A percentile compares a stretch with the other conserved stretches of the same genome.
Conservation (phyloP, 176 grass and related monocot species). For the Tillandsia fasciculata region DNA sequence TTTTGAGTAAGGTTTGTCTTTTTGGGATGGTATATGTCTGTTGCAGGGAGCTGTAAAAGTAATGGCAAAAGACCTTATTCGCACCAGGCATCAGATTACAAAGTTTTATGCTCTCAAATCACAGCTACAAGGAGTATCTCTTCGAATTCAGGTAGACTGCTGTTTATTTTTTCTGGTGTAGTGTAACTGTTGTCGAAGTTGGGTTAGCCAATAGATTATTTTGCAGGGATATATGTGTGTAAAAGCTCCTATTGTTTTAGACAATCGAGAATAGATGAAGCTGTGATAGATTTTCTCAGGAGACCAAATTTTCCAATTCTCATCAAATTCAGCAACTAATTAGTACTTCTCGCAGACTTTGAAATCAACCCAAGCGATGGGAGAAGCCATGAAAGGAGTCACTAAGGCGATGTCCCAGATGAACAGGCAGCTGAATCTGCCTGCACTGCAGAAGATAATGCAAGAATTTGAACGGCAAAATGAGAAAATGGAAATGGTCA, state of each 20-base stretch:
- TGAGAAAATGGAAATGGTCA: constrained; percentile 66
- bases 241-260: no score
- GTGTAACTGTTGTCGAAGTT: no score
- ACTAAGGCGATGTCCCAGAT: constrained; percentile 71
- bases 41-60: constrained; percentile 77
- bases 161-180: neutral
- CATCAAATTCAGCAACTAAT: neutral
- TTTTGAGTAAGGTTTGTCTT: no score
- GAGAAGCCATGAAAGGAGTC: constrained; percentile 82
- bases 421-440: constrained; percentile 73
- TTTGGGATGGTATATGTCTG: neutral
- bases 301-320: neutral
- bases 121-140: constrained; percentile 83
- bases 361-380: constrained; percentile 85
- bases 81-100: constrained; percentile 78
- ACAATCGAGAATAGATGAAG: no score
- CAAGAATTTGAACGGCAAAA: constrained; percentile 70
- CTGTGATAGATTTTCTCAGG: no score
- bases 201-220: no score
- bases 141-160: constrained; percentile 64
- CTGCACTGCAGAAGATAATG: constrained; percentile 61
- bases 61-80: constrained; percentile 91
- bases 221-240: no score
- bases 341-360: constrained; percentile 33
- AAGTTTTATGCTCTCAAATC: constrained; percentile 90